Conservation (phyloP, 768 basidiomycete genomes). For the Termitomyces sp. region DNA sequence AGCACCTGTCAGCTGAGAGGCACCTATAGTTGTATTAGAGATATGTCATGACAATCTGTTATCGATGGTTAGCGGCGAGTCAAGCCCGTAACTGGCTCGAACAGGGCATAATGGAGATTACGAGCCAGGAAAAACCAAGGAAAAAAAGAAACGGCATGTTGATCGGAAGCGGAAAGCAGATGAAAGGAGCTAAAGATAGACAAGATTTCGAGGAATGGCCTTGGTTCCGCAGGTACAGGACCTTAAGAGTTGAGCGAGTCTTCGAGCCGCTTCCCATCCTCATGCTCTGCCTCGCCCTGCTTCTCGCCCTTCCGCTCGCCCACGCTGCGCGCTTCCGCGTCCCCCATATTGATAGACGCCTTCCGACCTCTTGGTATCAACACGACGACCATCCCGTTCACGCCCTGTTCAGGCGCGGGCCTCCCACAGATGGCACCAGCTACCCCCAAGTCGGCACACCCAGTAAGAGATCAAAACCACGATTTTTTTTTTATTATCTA, state of each 20-base stretch:
- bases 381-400: conserved; percentile 52
- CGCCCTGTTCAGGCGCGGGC: conserved; percentile 53
- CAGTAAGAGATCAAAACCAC: no score
- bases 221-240: not conserved
- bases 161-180: not conserved
- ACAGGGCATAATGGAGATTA: not conserved
- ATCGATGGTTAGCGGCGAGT: not conserved
- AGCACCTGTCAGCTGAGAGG: not conserved
- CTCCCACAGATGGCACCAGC: conserved; percentile 35
- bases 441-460: conserved; percentile 57
- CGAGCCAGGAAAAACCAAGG: not conserved
- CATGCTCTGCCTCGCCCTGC: conserved; percentile 16
- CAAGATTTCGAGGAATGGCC: not conserved
- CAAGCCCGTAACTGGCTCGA: not conserved
- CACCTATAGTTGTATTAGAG: not conserved
- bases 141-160: not conserved
- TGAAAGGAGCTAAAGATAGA: not conserved
- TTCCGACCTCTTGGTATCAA: conserved; percentile 57
- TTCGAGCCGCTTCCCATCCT: not conserved
- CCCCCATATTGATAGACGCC: conserved; percentile 19
- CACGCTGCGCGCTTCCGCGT: conserved; percentile 18
- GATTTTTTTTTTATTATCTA: no score
- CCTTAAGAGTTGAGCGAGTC: not conserved
- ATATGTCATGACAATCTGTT: not conserved
- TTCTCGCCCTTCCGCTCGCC: conserved; percentile 20